Evolutionary conservation across 208 protist genomes (phyloP), one percentile per base, ranked within the genome.

Genomic region (Herpetomonas tarakana): DNA sequence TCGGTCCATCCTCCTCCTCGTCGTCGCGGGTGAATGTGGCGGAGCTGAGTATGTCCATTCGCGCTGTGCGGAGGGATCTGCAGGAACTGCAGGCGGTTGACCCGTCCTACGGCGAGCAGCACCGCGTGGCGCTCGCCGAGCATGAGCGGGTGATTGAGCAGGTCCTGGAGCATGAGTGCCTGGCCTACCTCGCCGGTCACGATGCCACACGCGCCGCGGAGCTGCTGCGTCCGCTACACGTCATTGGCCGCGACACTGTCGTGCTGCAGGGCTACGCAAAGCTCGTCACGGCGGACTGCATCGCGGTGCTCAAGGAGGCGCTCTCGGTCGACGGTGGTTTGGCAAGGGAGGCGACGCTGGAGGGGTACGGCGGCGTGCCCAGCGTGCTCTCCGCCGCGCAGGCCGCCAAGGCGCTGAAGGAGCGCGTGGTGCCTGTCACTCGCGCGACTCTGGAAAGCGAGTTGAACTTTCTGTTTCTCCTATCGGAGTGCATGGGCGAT

Each of bases 81-180:
- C 59, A 65, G n/a, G 74, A 78, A 19, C 66, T 92, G 27, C 62
- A 69, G 6, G 51, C 62, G 19, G 61, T 89, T 35, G 86, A 92
- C 11, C 58, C 75, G 22, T 68, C 70, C 18, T 88, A 82, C 49
- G 86, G 86, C 11, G 74, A 80, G 45, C 73, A 79, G 58, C 70
- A 85, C 65, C 58, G 68, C n/a, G 63, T 70, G 1, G 51, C 66
- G 46, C 62, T 92, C 16, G 72, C 76, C 45, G 52, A 76, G 54
- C 82, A 81, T 51, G 86, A 88, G 49, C 72, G 78, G 55, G 64
- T 70, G 19, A 71, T 92, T 12, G 72, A 88, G 58, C 56, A 69
- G 16, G 68, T 66, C 2, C 57, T 92, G 22, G 86, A 92, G 65
- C 58, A 70, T 41, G 78, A 88, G 46, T 92, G 86, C 57, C 53